A percentile compares a stretch with the other conserved stretches of the same genome.
Conservation (phyloP, 2,329 filamentous ascomycete genomes). For the Pseudocercospora fijiensis region DNA sequence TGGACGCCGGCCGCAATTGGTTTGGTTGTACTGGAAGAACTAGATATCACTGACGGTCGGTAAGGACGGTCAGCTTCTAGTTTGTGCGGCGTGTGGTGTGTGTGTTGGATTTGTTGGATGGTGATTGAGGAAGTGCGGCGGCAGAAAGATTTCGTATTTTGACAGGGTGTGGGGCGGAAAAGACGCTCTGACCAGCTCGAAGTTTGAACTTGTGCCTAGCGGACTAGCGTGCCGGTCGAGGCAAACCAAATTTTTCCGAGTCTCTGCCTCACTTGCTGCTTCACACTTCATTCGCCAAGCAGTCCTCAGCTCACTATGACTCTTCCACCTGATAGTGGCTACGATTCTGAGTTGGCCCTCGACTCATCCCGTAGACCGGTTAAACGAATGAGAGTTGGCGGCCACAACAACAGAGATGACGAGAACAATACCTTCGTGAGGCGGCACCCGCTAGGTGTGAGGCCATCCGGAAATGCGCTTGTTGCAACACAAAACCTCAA, state of each 20-base stretch:
- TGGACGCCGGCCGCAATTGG: conserved; percentile 41
- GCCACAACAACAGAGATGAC: conserved; percentile 8
- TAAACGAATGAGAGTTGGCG: conserved; percentile 21
- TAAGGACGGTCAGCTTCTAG: conserved; percentile 48
- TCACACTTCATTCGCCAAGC: neutral
- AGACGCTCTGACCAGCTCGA: neutral
- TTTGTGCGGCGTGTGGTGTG: conserved; percentile 32
- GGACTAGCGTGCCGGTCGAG: neutral
- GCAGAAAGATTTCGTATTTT: conserved; percentile 5
- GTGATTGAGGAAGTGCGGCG: conserved; percentile 5
- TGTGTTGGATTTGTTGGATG: conserved; percentile 17
- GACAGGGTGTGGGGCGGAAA: neutral
- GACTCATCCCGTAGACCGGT: conserved; percentile 24
- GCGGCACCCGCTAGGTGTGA: conserved; percentile 77
- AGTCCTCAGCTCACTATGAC: conserved; percentile 15
- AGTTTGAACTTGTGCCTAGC: neutral
- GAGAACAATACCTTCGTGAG: conserved; percentile 56
- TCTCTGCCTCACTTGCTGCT: neutral
- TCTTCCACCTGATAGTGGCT: conserved; percentile 16
- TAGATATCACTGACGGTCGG: conserved; percentile 51
- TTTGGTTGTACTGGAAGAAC: conserved; percentile 38
- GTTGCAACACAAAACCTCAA: conserved; percentile 67
- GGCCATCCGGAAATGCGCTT: conserved; percentile 82
- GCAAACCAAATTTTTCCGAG: neutral
- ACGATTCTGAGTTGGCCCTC: conserved; percentile 10